Base-by-base conservation (phyloP, 257 asterid species). In the Anisodus acutangulus region DNA sequence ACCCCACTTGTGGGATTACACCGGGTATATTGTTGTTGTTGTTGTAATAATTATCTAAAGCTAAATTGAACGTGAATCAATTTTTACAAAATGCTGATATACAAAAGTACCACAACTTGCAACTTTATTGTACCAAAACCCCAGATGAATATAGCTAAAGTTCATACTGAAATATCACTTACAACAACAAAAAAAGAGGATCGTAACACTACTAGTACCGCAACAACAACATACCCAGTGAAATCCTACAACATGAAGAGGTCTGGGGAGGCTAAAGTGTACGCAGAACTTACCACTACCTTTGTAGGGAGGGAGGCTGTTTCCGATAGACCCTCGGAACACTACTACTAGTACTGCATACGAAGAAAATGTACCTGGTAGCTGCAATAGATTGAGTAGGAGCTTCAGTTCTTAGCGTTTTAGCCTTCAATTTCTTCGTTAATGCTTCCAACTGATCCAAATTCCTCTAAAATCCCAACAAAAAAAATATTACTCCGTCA, bases 361-460 rank as follows among this genome's bases (percentile, higher is more conserved):
- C 49, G 10, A 53, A 13, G 13, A 12, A 78, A 78, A 78, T 13
- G 49, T 19, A 78, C 99, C 99, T 93, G 53, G 99, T 95, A 15
- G 99, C 99, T 3, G 98, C 98, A 84, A 97, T 92, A 86, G 98
- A 94, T 74, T 96, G 98, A 11, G 98, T 91, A 13, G 98, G 98
- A 88, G 98, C 95, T 89, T 96, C 98, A n/a, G 97, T 87, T 84
- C 99, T 90, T 78, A 92, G 88, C 85, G 95, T 91, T 92, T 93
- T 96, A 3, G 97, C 92, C 89, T 93, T 96, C 69, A 96, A 92
- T 93, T 96, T 96, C 92, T 93, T 96, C 78, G 99, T 94, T 88
- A 96, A 90, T 31, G 97, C 95, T 89, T 96, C 99, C 89, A 96
- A 86, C 78, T 96, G 99, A 88, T 96, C 99, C 93, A 96, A 92